Evolutionary conservation across 2,329 filamentous ascomycete genomes (phyloP), one percentile per base, ranked within the genome.

Genomic region (Ceratocystis colombiana): DNA sequence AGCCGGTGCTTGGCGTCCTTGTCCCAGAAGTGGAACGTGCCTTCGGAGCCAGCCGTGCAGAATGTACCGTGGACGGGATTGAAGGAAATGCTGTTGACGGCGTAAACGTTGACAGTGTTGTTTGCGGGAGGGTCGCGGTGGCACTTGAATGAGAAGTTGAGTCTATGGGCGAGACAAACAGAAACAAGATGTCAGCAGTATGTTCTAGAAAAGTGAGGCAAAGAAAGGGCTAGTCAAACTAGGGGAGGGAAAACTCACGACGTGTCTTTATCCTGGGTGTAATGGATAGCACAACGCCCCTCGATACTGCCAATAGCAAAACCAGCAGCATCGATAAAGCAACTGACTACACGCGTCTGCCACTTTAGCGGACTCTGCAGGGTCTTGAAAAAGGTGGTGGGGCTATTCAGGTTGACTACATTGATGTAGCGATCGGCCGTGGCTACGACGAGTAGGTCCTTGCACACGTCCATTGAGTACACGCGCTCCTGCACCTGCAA

Each of bases 121-220:
- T 84, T 84, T 67, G 85, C 78, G 1, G 88, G 84, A 4, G 85
- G 84, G 72, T 96, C 90, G 68, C 94, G 91, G 76, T 99, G 94
- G 77, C 94, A 99, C 78, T 97, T 97, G 85, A 99, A 99, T 53
- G 90, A 96, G 80, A 99, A 99, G 79, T 99, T 97, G 73, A 87
- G 88, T 72, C 86, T 88, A 70, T 6, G 20, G 15, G 62, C 30
- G 55, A 28, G 65, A 25, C 2, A 30, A 55, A 44, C 20, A 61
- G 25, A 22, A 33, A 10, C 33, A 37, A 1, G 3, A 12, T 12
- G 33, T 37, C 33, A 37, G 33, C 33, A 37, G 33, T 8, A 37
- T 12, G 33, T 12, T 37, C 33, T 37, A 37, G 33, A 37, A 37
- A 37, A 10, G 33, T 3, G 33, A 20, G 45, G 41, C n/a, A 20